Conservation (phyloP, 164 flowering plant species). For the Stephania cephalantha region DNA sequence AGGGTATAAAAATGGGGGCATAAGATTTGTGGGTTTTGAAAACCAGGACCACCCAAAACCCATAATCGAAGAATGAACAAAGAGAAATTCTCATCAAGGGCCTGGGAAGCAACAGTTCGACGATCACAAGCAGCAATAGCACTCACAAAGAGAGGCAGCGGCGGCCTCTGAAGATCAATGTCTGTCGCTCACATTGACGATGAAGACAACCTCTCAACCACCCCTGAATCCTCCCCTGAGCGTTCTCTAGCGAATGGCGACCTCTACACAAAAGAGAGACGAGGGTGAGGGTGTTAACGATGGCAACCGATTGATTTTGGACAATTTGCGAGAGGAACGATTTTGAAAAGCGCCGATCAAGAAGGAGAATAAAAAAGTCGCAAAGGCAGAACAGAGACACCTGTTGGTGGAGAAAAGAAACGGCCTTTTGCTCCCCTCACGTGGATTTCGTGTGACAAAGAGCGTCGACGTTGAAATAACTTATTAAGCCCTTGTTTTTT, state of each 20-base stretch:
- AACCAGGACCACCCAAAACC: conserved; percentile 15
- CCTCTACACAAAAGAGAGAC: conserved; percentile 29
- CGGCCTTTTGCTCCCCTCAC: no score
- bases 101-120: conserved; percentile 73
- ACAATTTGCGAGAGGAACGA: no score
- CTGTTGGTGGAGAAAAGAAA: no score
- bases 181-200: conserved; percentile 44
- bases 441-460: no score
- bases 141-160: conserved; percentile 25
- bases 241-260: conserved; percentile 73
- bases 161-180: conserved; percentile 46
- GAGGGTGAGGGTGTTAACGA: no score
- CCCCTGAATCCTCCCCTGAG: conserved; percentile 44
- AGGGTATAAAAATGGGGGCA: no score
- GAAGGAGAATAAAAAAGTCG: no score
- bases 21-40: not conserved
- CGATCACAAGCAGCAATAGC: conserved; percentile 55
- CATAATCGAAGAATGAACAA: conserved; percentile 33
- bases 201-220: conserved; percentile 29
- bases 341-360: no score
- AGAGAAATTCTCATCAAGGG: conserved; percentile 14
- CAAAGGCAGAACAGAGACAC: no score
- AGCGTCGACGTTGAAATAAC: no score
- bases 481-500: no score
- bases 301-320: no score